Percentiles rank a stretch among this genome's conserved stretches.
phyloP scores from a whole-genome alignment of 2,329 filamentous ascomycete genomes.

The Seiridium unicorne region DNA sequence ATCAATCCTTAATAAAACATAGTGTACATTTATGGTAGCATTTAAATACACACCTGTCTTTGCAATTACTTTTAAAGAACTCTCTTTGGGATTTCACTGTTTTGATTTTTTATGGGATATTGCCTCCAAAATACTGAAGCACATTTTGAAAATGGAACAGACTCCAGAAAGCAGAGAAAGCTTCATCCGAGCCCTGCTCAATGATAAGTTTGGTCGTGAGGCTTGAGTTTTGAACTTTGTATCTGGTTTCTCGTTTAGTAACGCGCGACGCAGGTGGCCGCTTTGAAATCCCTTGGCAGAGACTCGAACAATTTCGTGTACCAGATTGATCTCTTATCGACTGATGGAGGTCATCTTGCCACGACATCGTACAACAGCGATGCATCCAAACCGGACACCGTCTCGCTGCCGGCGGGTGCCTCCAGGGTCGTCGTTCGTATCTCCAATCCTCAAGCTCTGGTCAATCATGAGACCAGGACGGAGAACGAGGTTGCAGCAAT shows the following conservation, averaged over 20 bases:
- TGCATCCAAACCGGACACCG: background rate
- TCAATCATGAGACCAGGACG: background rate
- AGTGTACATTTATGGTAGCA: no score
- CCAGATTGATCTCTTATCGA: background rate
- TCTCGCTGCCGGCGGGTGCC: background rate
- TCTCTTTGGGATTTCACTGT: no score
- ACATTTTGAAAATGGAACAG: background rate
- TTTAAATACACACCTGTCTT: no score
- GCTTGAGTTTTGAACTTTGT: background rate
- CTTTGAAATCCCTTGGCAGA: background rate
- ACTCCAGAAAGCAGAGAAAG: background rate
- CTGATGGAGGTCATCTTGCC: background rate
- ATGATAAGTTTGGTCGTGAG: background rate
- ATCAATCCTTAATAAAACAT: no score
- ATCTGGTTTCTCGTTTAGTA: background rate
- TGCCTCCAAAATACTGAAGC: no score
- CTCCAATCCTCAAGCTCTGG: background rate
- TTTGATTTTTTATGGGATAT: no score
- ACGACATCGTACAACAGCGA: background rate
- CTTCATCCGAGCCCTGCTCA: background rate
- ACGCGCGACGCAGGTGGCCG: background rate
- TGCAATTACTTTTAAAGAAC: no score
- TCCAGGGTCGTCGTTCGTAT: background rate
- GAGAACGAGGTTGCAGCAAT: conserved; percentile 2
- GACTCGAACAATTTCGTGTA: background rate